Evolutionary conservation across 2,329 filamentous ascomycete genomes (phyloP).

Genomic region (Paraphoma chrysanthemicola): DNA sequence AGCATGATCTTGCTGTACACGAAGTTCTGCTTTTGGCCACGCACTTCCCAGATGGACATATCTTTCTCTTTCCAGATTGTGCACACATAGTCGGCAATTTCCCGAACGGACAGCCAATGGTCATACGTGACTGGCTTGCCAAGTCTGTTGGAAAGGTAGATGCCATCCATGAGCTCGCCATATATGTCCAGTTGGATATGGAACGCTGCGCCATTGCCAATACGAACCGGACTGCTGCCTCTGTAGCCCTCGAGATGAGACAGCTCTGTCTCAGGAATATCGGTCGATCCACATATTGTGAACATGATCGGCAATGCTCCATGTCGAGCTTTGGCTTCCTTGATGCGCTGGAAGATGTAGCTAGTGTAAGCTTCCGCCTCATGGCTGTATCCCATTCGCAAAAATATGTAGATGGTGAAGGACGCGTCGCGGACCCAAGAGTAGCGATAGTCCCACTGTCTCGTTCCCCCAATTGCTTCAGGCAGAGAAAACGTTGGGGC

Average conservation of each 20-base stretch:
- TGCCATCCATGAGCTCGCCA: constrained; percentile 77
- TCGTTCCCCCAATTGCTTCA: constrained; percentile 59
- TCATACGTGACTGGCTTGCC: constrained; percentile 78
- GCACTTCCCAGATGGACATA: constrained; percentile 86
- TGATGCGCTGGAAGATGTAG: constrained; percentile 76
- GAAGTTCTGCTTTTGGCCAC: constrained; percentile 77
- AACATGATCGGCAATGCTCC: constrained; percentile 81
- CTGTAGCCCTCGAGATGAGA: constrained; percentile 76
- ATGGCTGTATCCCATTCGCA: constrained; percentile 76
- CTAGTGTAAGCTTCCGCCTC: constrained; percentile 81
- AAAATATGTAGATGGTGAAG: constrained; percentile 78
- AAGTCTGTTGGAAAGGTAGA: constrained; percentile 82
- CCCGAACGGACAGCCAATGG: constrained; percentile 73
- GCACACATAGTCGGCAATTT: constrained; percentile 74
- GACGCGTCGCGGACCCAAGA: constrained; percentile 80
- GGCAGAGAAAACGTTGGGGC: constrained; percentile 80
- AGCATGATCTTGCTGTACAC: constrained; percentile 85
- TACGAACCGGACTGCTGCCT: constrained; percentile 73
- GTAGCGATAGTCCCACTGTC: constrained; percentile 74
- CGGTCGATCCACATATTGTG: constrained; percentile 72
- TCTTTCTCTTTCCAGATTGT: constrained; percentile 70
- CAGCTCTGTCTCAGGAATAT: constrained; percentile 74
- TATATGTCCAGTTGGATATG: constrained; percentile 83
- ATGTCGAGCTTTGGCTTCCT: constrained; percentile 65
- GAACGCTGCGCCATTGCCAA: constrained; percentile 78